Evolutionary conservation across 1,284 basidiomycete genomes (phyloP).

Genomic region (Kalmanozyma brasiliensis): DNA sequence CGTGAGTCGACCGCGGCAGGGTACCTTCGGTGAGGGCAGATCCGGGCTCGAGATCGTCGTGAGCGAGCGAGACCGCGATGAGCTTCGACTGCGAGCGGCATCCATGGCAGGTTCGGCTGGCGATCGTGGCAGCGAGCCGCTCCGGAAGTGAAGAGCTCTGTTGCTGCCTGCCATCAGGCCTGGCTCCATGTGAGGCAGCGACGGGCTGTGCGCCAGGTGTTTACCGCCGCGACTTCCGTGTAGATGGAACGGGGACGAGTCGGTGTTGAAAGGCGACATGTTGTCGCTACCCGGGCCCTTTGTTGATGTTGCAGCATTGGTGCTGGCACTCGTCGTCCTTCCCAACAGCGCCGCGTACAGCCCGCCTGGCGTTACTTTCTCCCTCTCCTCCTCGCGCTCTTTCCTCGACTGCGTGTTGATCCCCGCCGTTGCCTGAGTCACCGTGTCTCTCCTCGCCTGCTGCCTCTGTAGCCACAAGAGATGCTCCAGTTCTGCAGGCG

Average conservation of each 20-base stretch:
- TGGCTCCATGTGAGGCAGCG: conserved; percentile 15
- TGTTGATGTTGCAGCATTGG: not conserved
- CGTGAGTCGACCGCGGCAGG: conserved; percentile 5
- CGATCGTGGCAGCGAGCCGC: conserved; percentile 15
- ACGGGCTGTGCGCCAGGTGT: conserved; percentile 5
- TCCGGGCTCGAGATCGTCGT: conserved; percentile 9
- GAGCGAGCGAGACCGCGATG: conserved; percentile 16
- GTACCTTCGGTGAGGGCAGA: not conserved
- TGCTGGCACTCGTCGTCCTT: conserved; percentile 2
- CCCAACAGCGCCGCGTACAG: conserved; percentile 29
- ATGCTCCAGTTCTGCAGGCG: conserved; percentile 17
- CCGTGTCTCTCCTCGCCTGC: conserved; percentile 18
- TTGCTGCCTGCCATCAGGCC: conserved; percentile 20
- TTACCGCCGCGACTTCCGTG: not conserved
- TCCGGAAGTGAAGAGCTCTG: not conserved
- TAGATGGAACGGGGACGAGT: conserved; percentile 12
- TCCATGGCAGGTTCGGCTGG: conserved; percentile 1
- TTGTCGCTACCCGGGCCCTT: not conserved
- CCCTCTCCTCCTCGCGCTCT: conserved; percentile 9
- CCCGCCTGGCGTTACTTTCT: conserved; percentile 11
- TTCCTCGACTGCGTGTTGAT: not conserved
- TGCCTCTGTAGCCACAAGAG: conserved; percentile 3
- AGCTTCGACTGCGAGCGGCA: not conserved
- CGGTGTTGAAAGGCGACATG: not conserved
- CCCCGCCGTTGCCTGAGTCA: conserved; percentile 19